Percentiles rank a stretch among this genome's conserved stretches.
These are phyloP conservation scores for Geranomyces variabilis DNA, from an alignment of 192 early-diverging fungal genomes.

Conservation along the genomic window DNA sequence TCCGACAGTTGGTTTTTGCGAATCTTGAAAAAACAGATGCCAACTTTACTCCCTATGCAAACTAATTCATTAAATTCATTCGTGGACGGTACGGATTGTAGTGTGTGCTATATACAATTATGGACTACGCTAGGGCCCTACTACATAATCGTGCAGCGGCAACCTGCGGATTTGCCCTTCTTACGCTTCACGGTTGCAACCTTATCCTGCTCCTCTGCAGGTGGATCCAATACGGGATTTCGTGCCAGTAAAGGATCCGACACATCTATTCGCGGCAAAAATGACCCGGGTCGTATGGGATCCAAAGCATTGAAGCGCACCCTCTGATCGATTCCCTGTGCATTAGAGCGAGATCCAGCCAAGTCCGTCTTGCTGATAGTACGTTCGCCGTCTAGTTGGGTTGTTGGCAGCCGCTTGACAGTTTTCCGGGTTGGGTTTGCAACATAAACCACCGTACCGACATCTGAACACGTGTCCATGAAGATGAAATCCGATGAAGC, in stretches of 20 bases:
- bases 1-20: too few species aligned
- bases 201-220: neutral
- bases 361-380: neutral
- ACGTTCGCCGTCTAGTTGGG: neutral
- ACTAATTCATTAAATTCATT: too few species aligned
- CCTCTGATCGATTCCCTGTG: neutral
- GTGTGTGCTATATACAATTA: too few species aligned
- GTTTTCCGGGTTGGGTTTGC: neutral
- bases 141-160: conserved; percentile 3
- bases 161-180: neutral
- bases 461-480: neutral
- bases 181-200: neutral
- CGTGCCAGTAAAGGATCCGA: neutral
- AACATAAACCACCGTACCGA: neutral
- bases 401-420: neutral
- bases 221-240: neutral
- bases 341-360: too few species aligned
- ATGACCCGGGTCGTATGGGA: neutral
- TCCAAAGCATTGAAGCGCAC: conserved; percentile 5
- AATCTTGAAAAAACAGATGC: too few species aligned
- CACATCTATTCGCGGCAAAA: neutral
- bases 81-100: too few species aligned
- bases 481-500: conserved; percentile 4
- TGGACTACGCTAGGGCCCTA: too few species aligned
- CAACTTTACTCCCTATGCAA: too few species aligned